These are phyloP conservation scores for Peronospora destructor DNA, from an alignment of 352 stramenopile species.

Conservation along the genomic window DNA sequence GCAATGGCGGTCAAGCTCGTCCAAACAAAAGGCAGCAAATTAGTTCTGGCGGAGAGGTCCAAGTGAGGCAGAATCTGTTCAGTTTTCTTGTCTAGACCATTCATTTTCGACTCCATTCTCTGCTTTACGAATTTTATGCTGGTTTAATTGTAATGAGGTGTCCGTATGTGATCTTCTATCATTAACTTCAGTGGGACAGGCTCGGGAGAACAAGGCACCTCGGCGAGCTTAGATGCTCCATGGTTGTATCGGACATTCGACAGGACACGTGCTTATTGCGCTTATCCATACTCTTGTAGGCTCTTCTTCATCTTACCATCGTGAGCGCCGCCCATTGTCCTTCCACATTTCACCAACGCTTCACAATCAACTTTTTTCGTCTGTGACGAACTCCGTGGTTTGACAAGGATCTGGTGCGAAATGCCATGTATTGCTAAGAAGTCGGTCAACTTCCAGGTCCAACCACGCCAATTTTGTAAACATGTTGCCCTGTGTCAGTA, in stretches of 20 bases:
- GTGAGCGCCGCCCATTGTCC: constrained; percentile 26
- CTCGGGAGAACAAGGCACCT: neutral
- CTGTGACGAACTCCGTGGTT: constrained; percentile 66
- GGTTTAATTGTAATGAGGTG: constrained; percentile 6
- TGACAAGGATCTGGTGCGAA: constrained; percentile 52
- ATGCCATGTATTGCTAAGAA: constrained; percentile 21
- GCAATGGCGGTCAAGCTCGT: neutral
- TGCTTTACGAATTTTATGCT: constrained; percentile 27
- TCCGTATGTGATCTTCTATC: neutral
- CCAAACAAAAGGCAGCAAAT: constrained; percentile 1
- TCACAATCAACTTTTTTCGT: constrained; percentile 65
- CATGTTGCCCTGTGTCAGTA: constrained; percentile 58
- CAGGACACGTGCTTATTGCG: too few relatives aligned
- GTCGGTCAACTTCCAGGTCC: constrained; percentile 19
- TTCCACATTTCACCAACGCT: constrained; percentile 53
- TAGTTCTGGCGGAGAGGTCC: neutral
- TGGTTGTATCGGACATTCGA: too few relatives aligned
- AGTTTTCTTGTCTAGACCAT: constrained; percentile 26
- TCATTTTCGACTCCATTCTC: constrained; percentile 27
- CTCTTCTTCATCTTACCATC: constrained; percentile 60
- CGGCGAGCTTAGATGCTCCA: too few relatives aligned
- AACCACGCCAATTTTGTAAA: constrained; percentile 67
- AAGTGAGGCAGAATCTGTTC: constrained; percentile 27
- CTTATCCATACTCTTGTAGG: too few relatives aligned
- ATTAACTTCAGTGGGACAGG: neutral